phyloP scores from a whole-genome alignment of 192 early-diverging fungal species.

The Spizellomyces punctatus region DNA sequence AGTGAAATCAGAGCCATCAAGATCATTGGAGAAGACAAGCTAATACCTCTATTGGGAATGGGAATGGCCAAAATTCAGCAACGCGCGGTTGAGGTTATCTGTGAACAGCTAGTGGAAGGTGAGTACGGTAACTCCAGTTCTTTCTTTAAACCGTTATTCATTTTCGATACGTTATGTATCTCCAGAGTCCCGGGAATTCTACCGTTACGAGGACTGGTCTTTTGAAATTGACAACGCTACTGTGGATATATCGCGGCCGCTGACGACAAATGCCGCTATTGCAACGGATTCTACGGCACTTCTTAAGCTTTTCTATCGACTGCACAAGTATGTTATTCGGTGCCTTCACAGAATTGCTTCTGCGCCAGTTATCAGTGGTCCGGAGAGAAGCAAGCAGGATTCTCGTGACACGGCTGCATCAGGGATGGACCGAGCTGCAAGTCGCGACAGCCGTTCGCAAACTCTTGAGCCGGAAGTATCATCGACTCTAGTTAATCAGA shows the following conservation, averaged over 20 bases:
- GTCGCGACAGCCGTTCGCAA: neutral
- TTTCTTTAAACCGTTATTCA: neutral
- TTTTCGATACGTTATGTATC: neutral
- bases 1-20: constrained; percentile 77
- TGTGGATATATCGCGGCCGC: neutral
- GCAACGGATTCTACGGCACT: constrained; percentile 59
- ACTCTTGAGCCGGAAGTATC: neutral
- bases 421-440: neutral
- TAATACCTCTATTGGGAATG: constrained; percentile 65
- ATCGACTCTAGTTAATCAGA: neutral
- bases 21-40: constrained; percentile 65
- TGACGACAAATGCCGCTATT: constrained; percentile 10
- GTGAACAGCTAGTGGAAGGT: constrained; percentile 78
- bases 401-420: neutral
- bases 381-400: neutral
- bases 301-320: constrained; percentile 68
- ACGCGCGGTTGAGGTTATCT: constrained; percentile 74
- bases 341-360: constrained; percentile 62
- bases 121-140: constrained; percentile 23
- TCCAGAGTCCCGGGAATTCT: constrained; percentile 72
- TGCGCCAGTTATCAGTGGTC: constrained; percentile 7
- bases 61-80: constrained; percentile 73
- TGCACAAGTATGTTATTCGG: constrained; percentile 66
- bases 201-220: constrained; percentile 73
- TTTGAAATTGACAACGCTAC: constrained; percentile 54